A percentile compares a stretch with the other conserved stretches of the same genome.
These are phyloP conservation scores for Diplocarpon rosae DNA, from an alignment of 2,329 filamentous ascomycete genomes.

Conservation along the genomic window DNA sequence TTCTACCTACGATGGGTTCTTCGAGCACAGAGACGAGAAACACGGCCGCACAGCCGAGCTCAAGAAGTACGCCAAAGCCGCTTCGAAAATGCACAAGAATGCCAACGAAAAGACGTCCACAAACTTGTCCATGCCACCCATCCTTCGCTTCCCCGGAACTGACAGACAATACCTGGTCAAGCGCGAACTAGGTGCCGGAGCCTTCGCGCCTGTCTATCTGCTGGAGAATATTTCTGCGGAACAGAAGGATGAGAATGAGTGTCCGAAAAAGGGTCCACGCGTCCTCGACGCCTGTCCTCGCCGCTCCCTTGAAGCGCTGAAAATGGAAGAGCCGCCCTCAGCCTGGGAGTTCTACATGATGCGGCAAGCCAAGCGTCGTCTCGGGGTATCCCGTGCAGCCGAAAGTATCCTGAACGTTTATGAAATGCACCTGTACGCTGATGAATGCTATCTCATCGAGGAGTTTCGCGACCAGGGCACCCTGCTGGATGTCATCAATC, in stretches of 20 bases:
- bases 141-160: conserved; percentile 56
- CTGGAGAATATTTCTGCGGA: conserved; percentile 59
- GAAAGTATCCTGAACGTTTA: conserved; percentile 74
- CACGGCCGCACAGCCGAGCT: conserved; percentile 65
- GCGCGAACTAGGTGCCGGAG: conserved; percentile 80
- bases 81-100: conserved; percentile 32
- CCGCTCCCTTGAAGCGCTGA: conserved; percentile 68
- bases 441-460: conserved; percentile 83
- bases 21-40: conserved; percentile 53
- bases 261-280: conserved; percentile 49
- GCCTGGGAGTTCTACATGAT: conserved; percentile 98
- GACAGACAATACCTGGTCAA: conserved; percentile 64
- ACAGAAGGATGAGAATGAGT: conserved; percentile 35
- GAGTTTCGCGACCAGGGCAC: conserved; percentile 85
- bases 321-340: conserved; percentile 83
- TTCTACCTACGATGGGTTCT: conserved; percentile 65
- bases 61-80: conserved; percentile 63
- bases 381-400: conserved; percentile 62
- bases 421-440: conserved; percentile 82
- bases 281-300: conserved; percentile 41
- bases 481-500: conserved; percentile 86
- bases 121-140: conserved; percentile 47
- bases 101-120: conserved; percentile 45
- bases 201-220: conserved; percentile 91
- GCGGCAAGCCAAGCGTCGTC: conserved; percentile 64